Evolutionary conservation across 192 early-diverging fungal genomes (phyloP).

Genomic region (Backusella westeae): DNA sequence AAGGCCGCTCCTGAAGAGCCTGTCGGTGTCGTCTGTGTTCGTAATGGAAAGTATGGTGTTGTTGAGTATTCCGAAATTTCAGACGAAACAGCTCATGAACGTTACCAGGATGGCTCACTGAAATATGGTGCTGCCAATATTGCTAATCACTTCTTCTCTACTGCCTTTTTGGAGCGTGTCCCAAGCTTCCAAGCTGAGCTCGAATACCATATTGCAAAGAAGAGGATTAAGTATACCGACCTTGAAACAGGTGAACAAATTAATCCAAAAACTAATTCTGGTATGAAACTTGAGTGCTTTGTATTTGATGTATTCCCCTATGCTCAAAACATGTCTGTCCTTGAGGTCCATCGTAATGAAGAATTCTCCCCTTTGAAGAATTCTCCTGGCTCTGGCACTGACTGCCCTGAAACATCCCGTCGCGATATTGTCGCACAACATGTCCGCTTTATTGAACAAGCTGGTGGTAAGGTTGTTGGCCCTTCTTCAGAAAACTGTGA

Average conservation of each 20-base stretch:
- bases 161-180: slow-evolving; percentile 83
- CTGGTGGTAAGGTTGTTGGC: slow-evolving; percentile 72
- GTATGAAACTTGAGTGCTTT: slow-evolving; percentile 98
- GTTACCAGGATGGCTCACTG: slow-evolving; percentile 67
- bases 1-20: slow-evolving; percentile 84
- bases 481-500: slow-evolving; percentile 11
- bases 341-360: slow-evolving; percentile 89
- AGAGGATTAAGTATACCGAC: slow-evolving; percentile 95
- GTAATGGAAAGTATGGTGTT: slow-evolving; percentile 78
- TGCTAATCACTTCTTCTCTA: slow-evolving; percentile 97
- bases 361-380: slow-evolving; percentile 99
- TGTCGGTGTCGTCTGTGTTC: slow-evolving; percentile 93
- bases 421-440: slow-evolving; percentile 86
- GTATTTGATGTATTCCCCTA: slow-evolving; percentile 99
- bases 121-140: slow-evolving; percentile 94
- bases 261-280: slow-evolving; percentile 78
- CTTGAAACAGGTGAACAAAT: slow-evolving; percentile 65
- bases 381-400: slow-evolving; percentile 82
- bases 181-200: slow-evolving; percentile 78
- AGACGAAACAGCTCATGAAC: slow-evolving; percentile 61
- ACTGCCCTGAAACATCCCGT: slow-evolving; percentile 92
- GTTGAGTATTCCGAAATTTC: slow-evolving; percentile 98
- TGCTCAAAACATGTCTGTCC: slow-evolving; percentile 81
- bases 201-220: slow-evolving; percentile 95
- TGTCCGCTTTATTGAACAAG: slow-evolving; percentile 78